phyloP scores from a whole-genome alignment of 805 yeast genomes.

The Pichia californica region DNA sequence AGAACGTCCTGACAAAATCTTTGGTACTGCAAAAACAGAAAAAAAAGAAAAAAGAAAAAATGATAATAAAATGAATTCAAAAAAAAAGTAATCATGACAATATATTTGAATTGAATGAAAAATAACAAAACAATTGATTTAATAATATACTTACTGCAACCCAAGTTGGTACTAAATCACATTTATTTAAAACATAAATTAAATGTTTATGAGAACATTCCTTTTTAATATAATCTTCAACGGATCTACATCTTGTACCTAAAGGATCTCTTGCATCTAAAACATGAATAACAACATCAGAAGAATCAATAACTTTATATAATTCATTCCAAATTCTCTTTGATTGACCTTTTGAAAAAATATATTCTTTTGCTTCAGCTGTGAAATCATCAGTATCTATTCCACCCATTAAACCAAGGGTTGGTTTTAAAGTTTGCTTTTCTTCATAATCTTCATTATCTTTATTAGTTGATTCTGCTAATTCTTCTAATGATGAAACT shows the following conservation, averaged over 20 bases:
- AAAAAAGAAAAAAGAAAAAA: slow-evolving; percentile 5
- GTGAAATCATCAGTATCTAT: slow-evolving; percentile 73
- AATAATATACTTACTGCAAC: slow-evolving; percentile 90
- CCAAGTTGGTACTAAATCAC: slow-evolving; percentile 99
- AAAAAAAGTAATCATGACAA: background rate
- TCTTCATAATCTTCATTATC: slow-evolving; percentile 63
- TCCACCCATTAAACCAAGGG: slow-evolving; percentile 76
- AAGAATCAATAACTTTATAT: slow-evolving; percentile 94
- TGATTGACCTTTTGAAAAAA: slow-evolving; percentile 94
- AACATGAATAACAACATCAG: slow-evolving; percentile 95
- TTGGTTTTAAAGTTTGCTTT: slow-evolving; percentile 66
- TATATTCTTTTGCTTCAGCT: slow-evolving; percentile 89
- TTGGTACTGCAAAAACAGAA: slow-evolving; percentile 46
- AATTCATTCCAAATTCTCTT: slow-evolving; percentile 98
- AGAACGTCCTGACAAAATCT: slow-evolving; percentile 77
- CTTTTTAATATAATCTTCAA: slow-evolving; percentile 84
- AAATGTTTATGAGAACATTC: slow-evolving; percentile 97
- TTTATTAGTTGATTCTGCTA: slow-evolving; percentile 51
- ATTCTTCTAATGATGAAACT: slow-evolving; percentile 75
- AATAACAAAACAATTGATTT: slow-evolving; percentile 1
- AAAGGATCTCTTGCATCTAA: slow-evolving; percentile 96
- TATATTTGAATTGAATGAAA: too few species aligned
- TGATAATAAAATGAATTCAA: slow-evolving; percentile 3
- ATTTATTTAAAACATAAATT: slow-evolving; percentile 89
- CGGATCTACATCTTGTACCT: slow-evolving; percentile 91